These are phyloP conservation scores for Trypanosoma platydactyli DNA, from an alignment of 208 protist genomes.

Conservation along the genomic window DNA sequence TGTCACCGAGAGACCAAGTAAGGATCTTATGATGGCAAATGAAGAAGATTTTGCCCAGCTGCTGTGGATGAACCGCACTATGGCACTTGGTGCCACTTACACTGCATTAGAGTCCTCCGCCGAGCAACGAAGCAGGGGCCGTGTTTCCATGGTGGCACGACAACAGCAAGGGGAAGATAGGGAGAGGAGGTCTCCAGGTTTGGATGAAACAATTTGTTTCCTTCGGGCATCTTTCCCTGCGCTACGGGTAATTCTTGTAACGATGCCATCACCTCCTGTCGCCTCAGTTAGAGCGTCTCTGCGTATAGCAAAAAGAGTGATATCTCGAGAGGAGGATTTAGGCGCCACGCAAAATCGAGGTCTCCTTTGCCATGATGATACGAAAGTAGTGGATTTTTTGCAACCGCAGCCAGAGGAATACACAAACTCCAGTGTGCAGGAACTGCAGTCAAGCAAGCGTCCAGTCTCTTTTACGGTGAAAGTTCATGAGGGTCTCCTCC, in stretches of 20 bases:
- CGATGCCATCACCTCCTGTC: neutral
- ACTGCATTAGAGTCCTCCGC: neutral
- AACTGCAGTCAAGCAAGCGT: neutral
- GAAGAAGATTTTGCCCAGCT: conserved; percentile 17
- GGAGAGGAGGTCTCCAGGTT: neutral
- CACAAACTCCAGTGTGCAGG: neutral
- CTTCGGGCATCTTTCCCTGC: conserved; percentile 17
- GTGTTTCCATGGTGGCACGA: too few species aligned
- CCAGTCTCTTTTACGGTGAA: conserved; percentile 16
- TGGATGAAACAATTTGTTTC: conserved; percentile 6
- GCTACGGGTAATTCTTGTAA: conserved; percentile 15
- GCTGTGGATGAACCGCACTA: conserved; percentile 28
- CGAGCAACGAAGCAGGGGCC: neutral
- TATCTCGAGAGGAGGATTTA: neutral
- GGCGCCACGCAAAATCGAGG: neutral
- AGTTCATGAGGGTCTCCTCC: conserved; percentile 9
- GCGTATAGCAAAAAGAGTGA: neutral
- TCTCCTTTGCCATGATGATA: neutral
- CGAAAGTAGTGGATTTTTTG: neutral
- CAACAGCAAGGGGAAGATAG: too few species aligned
- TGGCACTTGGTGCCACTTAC: conserved; percentile 25
- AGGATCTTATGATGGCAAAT: neutral
- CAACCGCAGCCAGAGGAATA: neutral
- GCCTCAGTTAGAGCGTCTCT: neutral
- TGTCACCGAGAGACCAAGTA: neutral